Evolutionary conservation across 129 eudicot species (phyloP).

Genomic region (Gnaphalium uliginosum): DNA sequence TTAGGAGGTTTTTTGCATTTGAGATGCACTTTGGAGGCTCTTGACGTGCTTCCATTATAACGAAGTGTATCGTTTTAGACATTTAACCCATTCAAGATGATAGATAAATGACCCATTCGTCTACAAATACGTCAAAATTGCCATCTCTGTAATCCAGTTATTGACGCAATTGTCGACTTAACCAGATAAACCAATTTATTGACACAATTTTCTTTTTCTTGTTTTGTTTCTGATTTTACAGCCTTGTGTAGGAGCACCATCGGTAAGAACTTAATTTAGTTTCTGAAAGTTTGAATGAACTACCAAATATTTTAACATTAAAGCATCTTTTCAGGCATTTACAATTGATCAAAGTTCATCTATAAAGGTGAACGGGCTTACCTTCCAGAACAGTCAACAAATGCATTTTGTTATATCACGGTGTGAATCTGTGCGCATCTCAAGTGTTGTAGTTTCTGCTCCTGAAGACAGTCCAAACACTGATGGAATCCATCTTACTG

Average conservation of each 20-base stretch:
- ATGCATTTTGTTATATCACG: slow-evolving; percentile 86
- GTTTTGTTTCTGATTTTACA: slow-evolving; percentile 35
- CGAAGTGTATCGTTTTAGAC: not conserved
- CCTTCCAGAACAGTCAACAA: slow-evolving; percentile 88
- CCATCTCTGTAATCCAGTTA: not conserved
- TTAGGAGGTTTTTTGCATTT: not conserved
- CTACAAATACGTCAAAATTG: not conserved
- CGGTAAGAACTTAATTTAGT: slow-evolving; percentile 47
- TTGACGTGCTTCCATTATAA: not conserved
- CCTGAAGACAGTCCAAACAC: slow-evolving; percentile 99
- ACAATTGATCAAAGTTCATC: slow-evolving; percentile 74
- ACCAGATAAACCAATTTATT: not conserved
- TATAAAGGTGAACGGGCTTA: slow-evolving; percentile 72
- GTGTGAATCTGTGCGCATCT: slow-evolving; percentile 66
- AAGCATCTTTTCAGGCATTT: slow-evolving; percentile 61
- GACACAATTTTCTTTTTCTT: slow-evolving; percentile 26
- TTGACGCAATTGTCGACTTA: not conserved
- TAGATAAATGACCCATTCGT: not conserved
- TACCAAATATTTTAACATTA: slow-evolving; percentile 15
- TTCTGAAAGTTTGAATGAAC: not conserved
- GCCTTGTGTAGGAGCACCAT: slow-evolving; percentile 93
- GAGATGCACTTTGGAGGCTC: not conserved
- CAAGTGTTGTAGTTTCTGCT: slow-evolving; percentile 61
- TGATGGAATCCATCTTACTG: slow-evolving; percentile 94
- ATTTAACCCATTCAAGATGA: not conserved